Evolutionary conservation across 495 filamentous ascomycete species (phyloP).

Genomic region (Penicillium roqueforti): DNA sequence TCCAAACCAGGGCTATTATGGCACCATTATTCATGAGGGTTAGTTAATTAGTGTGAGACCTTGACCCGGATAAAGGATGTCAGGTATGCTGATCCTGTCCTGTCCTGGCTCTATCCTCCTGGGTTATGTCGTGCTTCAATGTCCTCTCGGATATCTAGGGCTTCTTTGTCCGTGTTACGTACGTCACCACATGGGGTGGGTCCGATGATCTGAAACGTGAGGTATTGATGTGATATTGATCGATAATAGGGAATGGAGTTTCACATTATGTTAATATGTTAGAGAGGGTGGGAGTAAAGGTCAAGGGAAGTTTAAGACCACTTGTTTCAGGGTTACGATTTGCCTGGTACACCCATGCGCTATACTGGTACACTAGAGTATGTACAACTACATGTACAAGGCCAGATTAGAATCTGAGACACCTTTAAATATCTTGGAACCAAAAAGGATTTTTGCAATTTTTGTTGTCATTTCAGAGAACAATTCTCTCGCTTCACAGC

Average conservation of each 20-base stretch:
- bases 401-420: slow-evolving; percentile 2
- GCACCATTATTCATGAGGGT: background rate
- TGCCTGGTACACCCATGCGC: background rate
- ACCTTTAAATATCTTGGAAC: background rate
- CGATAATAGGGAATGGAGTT: too few species aligned
- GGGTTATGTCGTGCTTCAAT: too few species aligned
- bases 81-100: too few species aligned
- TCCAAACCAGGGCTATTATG: background rate
- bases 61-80: background rate
- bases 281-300: too few species aligned
- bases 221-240: too few species aligned
- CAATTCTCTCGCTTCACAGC: slow-evolving; percentile 26
- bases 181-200: slow-evolving; percentile 22
- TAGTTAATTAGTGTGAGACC: background rate
- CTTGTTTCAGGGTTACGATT: slow-evolving; percentile 7
- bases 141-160: too few species aligned
- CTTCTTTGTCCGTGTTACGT: slow-evolving; percentile 7
- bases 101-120: too few species aligned
- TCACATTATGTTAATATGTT: background rate
- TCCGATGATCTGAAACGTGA: slow-evolving; percentile 17
- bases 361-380: background rate
- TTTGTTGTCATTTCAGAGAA: slow-evolving; percentile 37
- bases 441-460: slow-evolving; percentile 27
- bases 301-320: too few species aligned
- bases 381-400: background rate